A percentile compares a stretch with the other conserved stretches of the same genome.
Conservation (phyloP, 1,139 yeast genomes). For the Arxiozyma telluris region DNA sequence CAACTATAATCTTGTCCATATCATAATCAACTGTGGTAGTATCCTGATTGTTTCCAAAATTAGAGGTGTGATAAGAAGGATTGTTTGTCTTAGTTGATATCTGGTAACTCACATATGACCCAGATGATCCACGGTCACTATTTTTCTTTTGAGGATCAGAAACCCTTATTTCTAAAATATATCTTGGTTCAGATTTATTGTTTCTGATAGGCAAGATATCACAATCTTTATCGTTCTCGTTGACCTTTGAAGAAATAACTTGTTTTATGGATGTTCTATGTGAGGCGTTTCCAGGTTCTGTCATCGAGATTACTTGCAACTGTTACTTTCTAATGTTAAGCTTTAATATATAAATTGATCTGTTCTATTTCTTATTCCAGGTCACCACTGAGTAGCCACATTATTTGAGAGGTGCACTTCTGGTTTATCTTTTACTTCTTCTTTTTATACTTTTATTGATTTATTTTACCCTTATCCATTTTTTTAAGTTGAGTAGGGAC, state of each 20-base stretch:
- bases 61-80: slow-evolving; percentile 36
- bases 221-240: neutral
- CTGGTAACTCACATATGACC: slow-evolving; percentile 69
- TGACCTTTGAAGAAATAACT: neutral
- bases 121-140: slow-evolving; percentile 52
- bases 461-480: neutral
- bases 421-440: neutral
- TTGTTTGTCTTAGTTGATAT: slow-evolving; percentile 53
- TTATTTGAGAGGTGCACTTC: neutral
- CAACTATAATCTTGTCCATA: slow-evolving; percentile 40
- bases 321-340: no score
- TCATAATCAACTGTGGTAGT: slow-evolving; percentile 1
- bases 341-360: neutral
- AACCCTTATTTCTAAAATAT: slow-evolving; percentile 34
- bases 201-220: neutral
- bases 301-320: neutral
- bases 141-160: slow-evolving; percentile 72
- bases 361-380: neutral
- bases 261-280: neutral
- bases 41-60: slow-evolving; percentile 22
- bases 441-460: neutral
- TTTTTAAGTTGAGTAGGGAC: neutral
- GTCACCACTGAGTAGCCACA: no score
- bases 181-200: neutral
- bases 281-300: neutral